Evolutionary conservation across 352 stramenopile species (phyloP), one percentile per base, ranked within the genome.

Genomic region (Phytophthora sansomeana): DNA sequence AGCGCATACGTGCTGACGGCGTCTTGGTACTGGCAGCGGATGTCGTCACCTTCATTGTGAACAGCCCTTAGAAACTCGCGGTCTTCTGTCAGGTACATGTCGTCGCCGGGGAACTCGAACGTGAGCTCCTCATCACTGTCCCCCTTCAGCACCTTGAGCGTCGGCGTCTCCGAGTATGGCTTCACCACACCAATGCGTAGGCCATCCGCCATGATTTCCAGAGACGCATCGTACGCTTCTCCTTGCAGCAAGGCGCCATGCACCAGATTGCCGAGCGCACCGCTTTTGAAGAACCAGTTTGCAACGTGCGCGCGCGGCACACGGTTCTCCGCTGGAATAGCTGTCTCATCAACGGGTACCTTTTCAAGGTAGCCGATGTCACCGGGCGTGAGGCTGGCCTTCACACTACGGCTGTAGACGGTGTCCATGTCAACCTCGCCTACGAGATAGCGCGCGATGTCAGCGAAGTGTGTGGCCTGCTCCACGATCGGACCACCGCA

Each of bases 31-130:
- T 75, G 56, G 44, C 64, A 77, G 32, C 57, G 56, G 28, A 81
- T 72, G 29, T 71, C 57, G 7, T 63, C 51, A 16, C 59, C 46
- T 17, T 77, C 49, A 9, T 65, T 65, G 10, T 63, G 51, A 36
- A 81, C 46, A 1, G 73, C 73, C 44, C 72, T 64, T 8, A 78
- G 54, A 58, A 80, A 80, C 59, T 77, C 69, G 6, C 53, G 49
- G 55, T 80, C 61, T 57, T 74, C 73, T 19, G 73, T 76, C 67
- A 81, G 55, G 57, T 80, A 80, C 68, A 80, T 77, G 64, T 77
- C 68, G 26, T 81, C 69, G 4, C 69, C 69, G 0, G 60, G 53
- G 57, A 81, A 80, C 68, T 75, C 64, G 38, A 75, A 60, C 35
- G 57, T 68, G 17, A 67, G 43, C 36, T 77, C 72, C 36, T 77